Evolutionary conservation across 768 basidiomycete species (phyloP).

Genomic region (Russula abietina): DNA sequence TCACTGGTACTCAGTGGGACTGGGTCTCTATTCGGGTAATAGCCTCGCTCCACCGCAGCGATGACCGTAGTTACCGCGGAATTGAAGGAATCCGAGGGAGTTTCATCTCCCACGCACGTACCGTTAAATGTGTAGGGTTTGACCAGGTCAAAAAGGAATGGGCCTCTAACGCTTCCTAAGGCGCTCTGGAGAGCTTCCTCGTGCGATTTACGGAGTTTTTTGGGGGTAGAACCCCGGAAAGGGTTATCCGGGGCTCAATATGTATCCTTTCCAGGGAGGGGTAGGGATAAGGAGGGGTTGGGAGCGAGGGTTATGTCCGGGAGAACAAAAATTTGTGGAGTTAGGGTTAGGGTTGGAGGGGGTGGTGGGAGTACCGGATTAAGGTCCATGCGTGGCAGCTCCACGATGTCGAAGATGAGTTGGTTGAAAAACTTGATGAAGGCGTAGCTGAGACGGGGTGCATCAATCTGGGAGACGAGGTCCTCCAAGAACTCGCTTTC

Average conservation of each 20-base stretch:
- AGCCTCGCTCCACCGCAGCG: not conserved
- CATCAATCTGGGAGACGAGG: not conserved
- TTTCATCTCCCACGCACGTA: not conserved
- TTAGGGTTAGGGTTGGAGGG: not conserved
- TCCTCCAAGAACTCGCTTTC: slow-evolving; percentile 4
- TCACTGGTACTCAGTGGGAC: not conserved
- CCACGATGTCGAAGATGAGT: not conserved
- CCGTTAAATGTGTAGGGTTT: not conserved
- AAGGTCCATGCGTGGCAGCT: not conserved
- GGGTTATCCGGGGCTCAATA: not conserved
- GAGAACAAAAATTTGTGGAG: no score
- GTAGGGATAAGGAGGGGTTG: not conserved
- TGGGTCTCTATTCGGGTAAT: not conserved
- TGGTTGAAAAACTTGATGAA: not conserved
- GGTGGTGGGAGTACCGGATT: not conserved
- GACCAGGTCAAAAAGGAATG: no score
- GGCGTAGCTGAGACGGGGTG: not conserved
- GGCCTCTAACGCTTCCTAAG: rapidly evolving
- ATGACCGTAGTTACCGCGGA: not conserved
- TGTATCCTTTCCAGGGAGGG: no score
- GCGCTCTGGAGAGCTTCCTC: not conserved
- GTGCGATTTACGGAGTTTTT: not conserved
- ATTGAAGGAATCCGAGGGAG: not conserved
- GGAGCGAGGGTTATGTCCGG: no score
- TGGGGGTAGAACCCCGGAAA: not conserved